Conservation (phyloP, 179 eudicot species). For the Vitellaria paradoxa region DNA sequence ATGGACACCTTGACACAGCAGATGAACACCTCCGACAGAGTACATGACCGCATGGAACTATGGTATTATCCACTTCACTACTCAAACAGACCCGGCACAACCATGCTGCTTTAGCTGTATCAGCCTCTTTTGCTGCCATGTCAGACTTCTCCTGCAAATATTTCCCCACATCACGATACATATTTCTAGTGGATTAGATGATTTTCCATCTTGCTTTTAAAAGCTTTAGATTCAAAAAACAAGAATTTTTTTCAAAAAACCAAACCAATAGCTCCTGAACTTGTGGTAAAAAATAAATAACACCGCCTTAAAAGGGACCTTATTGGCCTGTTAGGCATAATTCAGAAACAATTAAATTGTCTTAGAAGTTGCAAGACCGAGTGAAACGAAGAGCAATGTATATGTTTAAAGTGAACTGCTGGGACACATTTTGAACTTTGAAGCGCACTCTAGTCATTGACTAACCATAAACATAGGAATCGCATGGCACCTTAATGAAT, state of each 20-base stretch:
- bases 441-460: neutral
- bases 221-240: neutral
- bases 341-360: neutral
- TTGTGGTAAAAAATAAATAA: neutral
- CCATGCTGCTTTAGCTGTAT: constrained; percentile 92
- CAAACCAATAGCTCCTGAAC: neutral
- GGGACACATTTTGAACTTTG: too few species aligned
- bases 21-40: constrained; percentile 91
- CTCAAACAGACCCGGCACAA: constrained; percentile 80
- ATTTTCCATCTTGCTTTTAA: neutral
- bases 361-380: too few species aligned
- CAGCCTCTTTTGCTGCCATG: constrained; percentile 82
- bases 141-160: constrained; percentile 76
- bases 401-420: too few species aligned
- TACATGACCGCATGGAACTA: constrained; percentile 94
- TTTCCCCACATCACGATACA: neutral
- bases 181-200: neutral
- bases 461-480: neutral
- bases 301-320: neutral
- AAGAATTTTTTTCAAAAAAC: neutral
- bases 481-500: neutral
- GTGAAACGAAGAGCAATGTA: too few species aligned
- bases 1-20: constrained; percentile 93
- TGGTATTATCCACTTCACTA: constrained; percentile 75
- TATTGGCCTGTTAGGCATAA: neutral